Conservation (phyloP, 495 filamentous ascomycete genomes). For the Sabuloglossum arenarium region DNA sequence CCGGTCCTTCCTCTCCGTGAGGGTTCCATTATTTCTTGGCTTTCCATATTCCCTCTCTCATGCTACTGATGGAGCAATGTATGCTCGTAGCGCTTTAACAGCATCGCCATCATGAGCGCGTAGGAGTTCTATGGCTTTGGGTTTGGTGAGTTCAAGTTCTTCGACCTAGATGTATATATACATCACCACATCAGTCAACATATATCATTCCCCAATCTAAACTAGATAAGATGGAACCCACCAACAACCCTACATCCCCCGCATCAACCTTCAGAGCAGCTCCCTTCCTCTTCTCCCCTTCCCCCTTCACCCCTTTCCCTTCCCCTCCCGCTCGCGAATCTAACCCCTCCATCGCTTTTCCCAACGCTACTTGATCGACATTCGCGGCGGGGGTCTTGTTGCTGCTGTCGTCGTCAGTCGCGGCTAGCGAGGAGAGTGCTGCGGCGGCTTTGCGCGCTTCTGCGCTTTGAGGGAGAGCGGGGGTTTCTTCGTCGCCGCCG, state of each 20-base stretch:
- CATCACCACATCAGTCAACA: not conserved
- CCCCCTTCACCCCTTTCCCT: constrained; percentile 19
- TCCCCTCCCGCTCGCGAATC: constrained; percentile 15
- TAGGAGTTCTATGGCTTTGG: constrained; percentile 67
- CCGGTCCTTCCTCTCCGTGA: no score
- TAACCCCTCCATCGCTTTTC: constrained; percentile 54
- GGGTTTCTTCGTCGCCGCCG: constrained; percentile 5
- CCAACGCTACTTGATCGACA: constrained; percentile 64
- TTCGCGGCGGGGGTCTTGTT: constrained; percentile 26
- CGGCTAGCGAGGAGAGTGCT: constrained; percentile 57
- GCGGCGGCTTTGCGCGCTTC: constrained; percentile 86
- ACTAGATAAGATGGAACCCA: constrained; percentile 18
- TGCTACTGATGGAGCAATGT: constrained; percentile 17
- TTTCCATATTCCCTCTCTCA: not conserved
- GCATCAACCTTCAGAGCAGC: constrained; percentile 46
- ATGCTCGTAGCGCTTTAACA: constrained; percentile 45
- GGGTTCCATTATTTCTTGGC: no score
- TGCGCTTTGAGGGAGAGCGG: constrained; percentile 29
- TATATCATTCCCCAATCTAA: not conserved
- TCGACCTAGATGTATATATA: constrained; percentile 42
- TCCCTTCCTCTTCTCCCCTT: constrained; percentile 27
- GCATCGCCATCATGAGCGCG: constrained; percentile 61
- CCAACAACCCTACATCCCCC: constrained; percentile 44
- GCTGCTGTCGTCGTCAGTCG: constrained; percentile 28
- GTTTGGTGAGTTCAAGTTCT: constrained; percentile 56